phyloP scores from a whole-genome alignment of 306 rosid genomes.

The Quercus parvula region DNA sequence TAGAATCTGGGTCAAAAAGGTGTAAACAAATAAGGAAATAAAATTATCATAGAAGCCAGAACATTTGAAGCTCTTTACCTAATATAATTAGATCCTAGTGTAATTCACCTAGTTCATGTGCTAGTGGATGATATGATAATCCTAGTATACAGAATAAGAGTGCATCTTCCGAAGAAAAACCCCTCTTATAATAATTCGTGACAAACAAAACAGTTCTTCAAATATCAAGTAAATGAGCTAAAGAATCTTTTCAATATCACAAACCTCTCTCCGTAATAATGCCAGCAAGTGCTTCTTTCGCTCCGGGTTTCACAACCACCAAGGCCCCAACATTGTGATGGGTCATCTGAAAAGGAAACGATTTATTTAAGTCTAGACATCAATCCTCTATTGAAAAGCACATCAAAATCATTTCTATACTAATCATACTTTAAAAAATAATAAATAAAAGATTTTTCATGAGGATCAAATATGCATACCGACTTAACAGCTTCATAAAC shows the following conservation, averaged over 20 bases:
- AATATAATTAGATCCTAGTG: neutral
- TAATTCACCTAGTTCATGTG: neutral
- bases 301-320: slow-evolving; percentile 90
- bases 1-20: neutral
- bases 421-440: neutral
- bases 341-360: slow-evolving; percentile 67
- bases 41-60: neutral
- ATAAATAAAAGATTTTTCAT: neutral
- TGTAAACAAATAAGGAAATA: neutral
- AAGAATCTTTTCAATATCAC: neutral
- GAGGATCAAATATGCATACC: slow-evolving; percentile 46
- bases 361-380: neutral
- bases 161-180: neutral
- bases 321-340: slow-evolving; percentile 97
- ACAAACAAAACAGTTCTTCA: neutral
- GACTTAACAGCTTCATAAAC: slow-evolving; percentile 98
- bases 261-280: slow-evolving; percentile 97
- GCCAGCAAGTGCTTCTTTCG: slow-evolving; percentile 70
- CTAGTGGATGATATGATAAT: neutral
- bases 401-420: neutral
- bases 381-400: slow-evolving; percentile 3
- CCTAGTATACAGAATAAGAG: neutral
- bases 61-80: neutral
- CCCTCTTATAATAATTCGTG: neutral
- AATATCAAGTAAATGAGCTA: neutral